These are phyloP conservation scores for Whalleya microplaca DNA, from an alignment of 2,329 filamentous ascomycete species.

Conservation along the genomic window DNA sequence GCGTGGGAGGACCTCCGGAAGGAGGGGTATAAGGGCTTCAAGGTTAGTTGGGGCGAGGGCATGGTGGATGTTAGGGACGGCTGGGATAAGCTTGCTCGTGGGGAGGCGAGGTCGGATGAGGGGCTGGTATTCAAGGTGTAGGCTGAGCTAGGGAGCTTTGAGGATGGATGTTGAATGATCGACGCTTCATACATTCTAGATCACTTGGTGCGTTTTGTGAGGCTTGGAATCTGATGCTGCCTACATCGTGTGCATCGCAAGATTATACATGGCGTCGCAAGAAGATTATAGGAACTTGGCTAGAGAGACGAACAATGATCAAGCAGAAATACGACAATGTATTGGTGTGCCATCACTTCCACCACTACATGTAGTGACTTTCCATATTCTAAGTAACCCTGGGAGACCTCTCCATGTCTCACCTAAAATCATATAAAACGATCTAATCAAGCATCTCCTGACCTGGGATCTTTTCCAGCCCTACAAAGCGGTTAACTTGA, in stretches of 20 bases:
- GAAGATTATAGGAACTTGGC: neutral
- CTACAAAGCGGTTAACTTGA: constrained; percentile 10
- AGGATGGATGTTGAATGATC: too few species aligned
- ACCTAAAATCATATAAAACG: neutral
- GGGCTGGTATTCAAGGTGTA: constrained; percentile 35
- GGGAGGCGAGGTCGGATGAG: constrained; percentile 31
- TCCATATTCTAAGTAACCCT: neutral
- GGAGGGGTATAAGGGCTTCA: constrained; percentile 28
- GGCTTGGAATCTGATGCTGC: too few species aligned
- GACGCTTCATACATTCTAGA: too few species aligned
- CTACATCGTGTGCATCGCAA: neutral
- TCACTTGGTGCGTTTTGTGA: too few species aligned
- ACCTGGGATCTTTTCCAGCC: constrained; percentile 22
- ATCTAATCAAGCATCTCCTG: neutral
- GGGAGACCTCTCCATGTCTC: neutral
- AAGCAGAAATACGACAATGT: neutral
- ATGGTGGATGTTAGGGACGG: constrained; percentile 33
- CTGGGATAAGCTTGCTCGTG: constrained; percentile 32
- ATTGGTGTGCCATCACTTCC: neutral
- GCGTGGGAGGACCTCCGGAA: constrained; percentile 27
- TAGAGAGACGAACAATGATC: neutral
- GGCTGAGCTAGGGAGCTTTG: neutral
- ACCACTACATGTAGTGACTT: neutral
- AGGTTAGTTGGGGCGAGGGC: constrained; percentile 32
- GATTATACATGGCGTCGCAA: neutral